These are phyloP conservation scores for Yarrowia hollandica DNA, from an alignment of 805 yeast genomes.

Conservation along the genomic window DNA sequence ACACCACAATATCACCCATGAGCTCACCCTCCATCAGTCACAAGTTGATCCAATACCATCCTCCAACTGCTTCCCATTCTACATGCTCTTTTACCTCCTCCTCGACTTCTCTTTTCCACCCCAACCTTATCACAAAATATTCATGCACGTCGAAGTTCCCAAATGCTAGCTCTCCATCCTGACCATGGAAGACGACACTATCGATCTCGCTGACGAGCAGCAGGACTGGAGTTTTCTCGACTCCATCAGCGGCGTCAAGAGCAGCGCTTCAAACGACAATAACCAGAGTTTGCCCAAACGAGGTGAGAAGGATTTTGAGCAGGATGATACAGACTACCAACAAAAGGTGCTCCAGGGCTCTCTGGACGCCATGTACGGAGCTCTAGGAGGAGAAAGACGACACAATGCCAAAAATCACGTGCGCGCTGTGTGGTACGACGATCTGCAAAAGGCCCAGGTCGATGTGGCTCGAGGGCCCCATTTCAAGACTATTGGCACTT, in stretches of 20 bases:
- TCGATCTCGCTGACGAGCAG: conserved; percentile 43
- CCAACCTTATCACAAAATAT: conserved; percentile 5
- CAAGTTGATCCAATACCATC: neutral
- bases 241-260: conserved; percentile 27
- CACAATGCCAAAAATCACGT: conserved; percentile 50
- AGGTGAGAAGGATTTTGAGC: conserved; percentile 85
- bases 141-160: conserved; percentile 1
- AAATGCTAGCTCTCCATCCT: neutral
- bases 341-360: conserved; percentile 51
- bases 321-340: conserved; percentile 68
- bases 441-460: conserved; percentile 43
- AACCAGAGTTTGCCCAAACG: conserved; percentile 54
- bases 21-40: neutral
- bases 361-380: conserved; percentile 69
- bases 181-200: conserved; percentile 30
- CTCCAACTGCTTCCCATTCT: neutral
- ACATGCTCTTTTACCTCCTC: neutral
- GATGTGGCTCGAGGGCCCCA: conserved; percentile 67
- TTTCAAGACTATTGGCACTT: conserved; percentile 68
- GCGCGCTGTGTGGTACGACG: conserved; percentile 51
- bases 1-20: no score
- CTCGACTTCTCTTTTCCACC: neutral
- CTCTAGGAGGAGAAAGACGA: conserved; percentile 47
- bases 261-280: neutral
- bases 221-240: conserved; percentile 45